Conservation (phyloP, 805 yeast species). For the Hanseniaspora opuntiae region DNA sequence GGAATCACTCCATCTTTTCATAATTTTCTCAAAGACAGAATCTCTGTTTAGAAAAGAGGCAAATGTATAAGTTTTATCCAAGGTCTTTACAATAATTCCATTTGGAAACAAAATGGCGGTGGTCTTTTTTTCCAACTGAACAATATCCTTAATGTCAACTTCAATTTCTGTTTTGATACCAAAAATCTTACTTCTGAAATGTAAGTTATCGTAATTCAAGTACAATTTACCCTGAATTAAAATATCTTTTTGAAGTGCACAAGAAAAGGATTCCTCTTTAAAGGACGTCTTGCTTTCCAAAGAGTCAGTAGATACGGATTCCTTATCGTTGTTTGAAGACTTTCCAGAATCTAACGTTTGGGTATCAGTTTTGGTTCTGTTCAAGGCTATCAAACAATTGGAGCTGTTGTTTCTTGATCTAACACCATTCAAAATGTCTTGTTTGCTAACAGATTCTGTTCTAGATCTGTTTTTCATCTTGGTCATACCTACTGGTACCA, state of each 20-base stretch:
- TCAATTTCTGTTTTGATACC: conserved; percentile 51
- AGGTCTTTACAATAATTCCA: conserved; percentile 49
- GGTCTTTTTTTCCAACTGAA: conserved; percentile 48
- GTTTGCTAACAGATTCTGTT: background rate
- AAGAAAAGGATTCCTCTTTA: conserved; percentile 21
- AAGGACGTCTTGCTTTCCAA: background rate
- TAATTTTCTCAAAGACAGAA: conserved; percentile 34
- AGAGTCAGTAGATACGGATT: background rate
- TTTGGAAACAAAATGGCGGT: conserved; percentile 61
- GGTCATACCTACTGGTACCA: background rate
- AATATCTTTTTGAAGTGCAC: conserved; percentile 55
- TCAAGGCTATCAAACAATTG: background rate
- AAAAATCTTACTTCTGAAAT: conserved; percentile 54
- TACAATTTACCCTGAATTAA: conserved; percentile 55
- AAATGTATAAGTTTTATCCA: conserved; percentile 49
- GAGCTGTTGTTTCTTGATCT: background rate
- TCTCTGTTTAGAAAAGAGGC: conserved; percentile 57
- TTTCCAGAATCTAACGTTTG: background rate
- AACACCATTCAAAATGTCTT: background rate
- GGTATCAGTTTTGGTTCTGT: background rate
- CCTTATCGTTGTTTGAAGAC: background rate
- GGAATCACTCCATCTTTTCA: conserved; percentile 47
- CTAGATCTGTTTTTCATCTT: background rate
- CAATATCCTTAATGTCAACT: conserved; percentile 47
- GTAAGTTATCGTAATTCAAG: conserved; percentile 39